phyloP scores from a whole-genome alignment of 345 rosid genomes.

The Citrus sinensis region DVS_A1.0 CM039165.1:11861001-11861500 shows the following conservation, averaged over 20 bases:
- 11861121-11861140: background rate
- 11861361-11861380: background rate
- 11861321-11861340: background rate
- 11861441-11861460: background rate
- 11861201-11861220: background rate
- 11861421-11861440: background rate
- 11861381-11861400: background rate
- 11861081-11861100: background rate
- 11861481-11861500: background rate
- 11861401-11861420: background rate
- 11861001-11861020: background rate
- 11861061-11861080: background rate
- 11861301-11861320: background rate
- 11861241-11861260: background rate
- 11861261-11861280: background rate
- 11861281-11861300: background rate
- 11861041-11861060: background rate
- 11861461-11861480: background rate
- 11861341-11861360: background rate
- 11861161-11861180: too few relatives aligned
- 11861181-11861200: background rate
- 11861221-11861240: constrained; percentile 2
- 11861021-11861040: background rate
- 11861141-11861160: background rate
- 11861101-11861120: background rate